Base-by-base conservation (phyloP, 2,329 filamentous ascomycete genomes). In the Fusarium keratoplasticum region DNA sequence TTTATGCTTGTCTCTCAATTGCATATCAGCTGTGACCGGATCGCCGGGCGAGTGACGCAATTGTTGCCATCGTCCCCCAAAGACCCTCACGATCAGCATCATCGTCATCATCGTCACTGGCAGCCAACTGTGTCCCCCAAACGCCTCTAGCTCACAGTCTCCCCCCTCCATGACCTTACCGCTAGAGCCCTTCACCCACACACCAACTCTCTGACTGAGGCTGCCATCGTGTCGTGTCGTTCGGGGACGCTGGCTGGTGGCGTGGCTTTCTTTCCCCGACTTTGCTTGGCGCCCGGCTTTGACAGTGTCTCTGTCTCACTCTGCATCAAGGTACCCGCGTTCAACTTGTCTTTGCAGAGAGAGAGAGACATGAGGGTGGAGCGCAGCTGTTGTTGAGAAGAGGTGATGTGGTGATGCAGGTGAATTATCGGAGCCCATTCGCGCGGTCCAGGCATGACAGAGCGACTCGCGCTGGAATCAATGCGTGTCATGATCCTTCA, bases 11-110 rank as follows among this genome's bases (percentile, higher is more conserved):
- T 58, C 20, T 36, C 33, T 58, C 55, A n/a, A 38, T 38, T 36
- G 22, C 55, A 27, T 25, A 36, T 27, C 11, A 36, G 31, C 18
- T 20, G 25, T 27, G 14, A 27, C 20, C 44, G 52, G 62, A 64
- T 67, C 33, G 31, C 50, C 69, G 62, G 50, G 35, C 63, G 38
- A 59, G 65, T 74, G 71, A 74, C 72, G 71, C 72, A 74, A 72
- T 66, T 72, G 71, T 64, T 16, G 47, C 64, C 71, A 13, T 74
- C 61, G 60, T 60, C 67, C 65, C 73, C 42, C 64, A 40, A 61
- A 36, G 50, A 61, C 8, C 59, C 50, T 42, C 27, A 67, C 52
- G 70, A 74, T 74, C 71, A 67, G 64, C 71, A 71, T 69, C 69
- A 70, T 72, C 69, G 72, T 74, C 72, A 74, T 67, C 42, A 22